Conservation (phyloP, 345 rosid species). For the Eutrema yunnanense region DNA sequence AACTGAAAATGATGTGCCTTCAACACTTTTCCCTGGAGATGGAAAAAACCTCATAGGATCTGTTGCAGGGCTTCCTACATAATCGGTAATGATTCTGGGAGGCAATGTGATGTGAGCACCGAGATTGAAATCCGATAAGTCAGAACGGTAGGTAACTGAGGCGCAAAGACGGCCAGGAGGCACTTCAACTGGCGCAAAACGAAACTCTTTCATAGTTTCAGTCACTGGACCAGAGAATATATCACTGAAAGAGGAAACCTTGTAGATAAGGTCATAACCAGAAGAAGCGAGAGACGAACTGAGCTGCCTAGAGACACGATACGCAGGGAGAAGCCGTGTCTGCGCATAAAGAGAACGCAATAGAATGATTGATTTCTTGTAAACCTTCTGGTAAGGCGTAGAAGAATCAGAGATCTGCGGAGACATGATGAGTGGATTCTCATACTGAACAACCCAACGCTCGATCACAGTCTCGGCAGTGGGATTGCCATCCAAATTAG, state of each 20-base stretch:
- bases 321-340: conserved; percentile 78
- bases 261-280: conserved; percentile 62
- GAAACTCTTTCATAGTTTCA: conserved; percentile 52
- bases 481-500: conserved; percentile 21
- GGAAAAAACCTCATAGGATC: conserved; percentile 78
- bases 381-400: conserved; percentile 59
- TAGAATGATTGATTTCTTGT: conserved; percentile 72
- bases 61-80: conserved; percentile 82
- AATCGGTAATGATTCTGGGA: conserved; percentile 72
- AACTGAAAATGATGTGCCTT: conserved; percentile 50
- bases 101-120: conserved; percentile 55
- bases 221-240: conserved; percentile 58
- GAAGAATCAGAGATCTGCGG: conserved; percentile 43
- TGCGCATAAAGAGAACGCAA: conserved; percentile 66
- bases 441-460: conserved; percentile 83
- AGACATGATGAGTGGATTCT: conserved; percentile 39
- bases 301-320: conserved; percentile 61
- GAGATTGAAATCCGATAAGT: conserved; percentile 64
- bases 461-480: conserved; percentile 68
- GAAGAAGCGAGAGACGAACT: conserved; percentile 51
- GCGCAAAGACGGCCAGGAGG: conserved; percentile 63
- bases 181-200: conserved; percentile 70
- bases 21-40: conserved; percentile 47
- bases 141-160: conserved; percentile 59
- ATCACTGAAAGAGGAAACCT: conserved; percentile 72